Conservation (phyloP, 2,329 filamentous ascomycete genomes). For the Rasamsonia emersonii region DNA sequence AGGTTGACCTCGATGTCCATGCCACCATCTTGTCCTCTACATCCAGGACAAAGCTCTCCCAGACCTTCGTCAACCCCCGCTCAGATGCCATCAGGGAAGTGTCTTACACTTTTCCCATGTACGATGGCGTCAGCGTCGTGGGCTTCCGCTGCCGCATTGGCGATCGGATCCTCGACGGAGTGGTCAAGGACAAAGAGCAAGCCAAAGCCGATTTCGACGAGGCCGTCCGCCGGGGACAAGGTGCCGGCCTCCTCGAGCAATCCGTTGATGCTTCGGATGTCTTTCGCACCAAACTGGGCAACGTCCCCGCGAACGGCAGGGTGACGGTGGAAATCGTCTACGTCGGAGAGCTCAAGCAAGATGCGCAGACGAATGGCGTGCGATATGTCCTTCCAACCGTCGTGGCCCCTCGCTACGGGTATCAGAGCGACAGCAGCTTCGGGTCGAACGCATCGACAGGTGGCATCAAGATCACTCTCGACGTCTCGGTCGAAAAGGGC, state of each 20-base stretch:
- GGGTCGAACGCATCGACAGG: conserved; percentile 14
- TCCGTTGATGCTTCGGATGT: conserved; percentile 53
- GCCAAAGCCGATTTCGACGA: conserved; percentile 53
- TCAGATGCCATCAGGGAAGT: conserved; percentile 43
- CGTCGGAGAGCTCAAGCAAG: conserved; percentile 63
- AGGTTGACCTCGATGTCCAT: no score
- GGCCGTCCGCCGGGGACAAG: conserved; percentile 51
- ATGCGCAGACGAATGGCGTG: conserved; percentile 58
- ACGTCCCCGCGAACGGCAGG: conserved; percentile 51
- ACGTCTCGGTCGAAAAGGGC: conserved; percentile 50
- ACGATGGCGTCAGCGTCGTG: conserved; percentile 63
- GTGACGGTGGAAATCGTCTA: conserved; percentile 57
- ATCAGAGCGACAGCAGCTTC: conserved; percentile 6
- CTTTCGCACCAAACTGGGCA: conserved; percentile 60
- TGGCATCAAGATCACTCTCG: conserved; percentile 49
- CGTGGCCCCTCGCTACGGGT: conserved; percentile 60
- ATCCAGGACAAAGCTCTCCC: conserved; percentile 43
- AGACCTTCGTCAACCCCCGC: conserved; percentile 56
- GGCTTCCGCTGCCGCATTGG: conserved; percentile 58
- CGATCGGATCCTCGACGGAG: conserved; percentile 45
- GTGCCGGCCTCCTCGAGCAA: conserved; percentile 59
- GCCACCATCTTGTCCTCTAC: conserved; percentile 52
- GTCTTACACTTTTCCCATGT: conserved; percentile 62
- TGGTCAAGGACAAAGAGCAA: conserved; percentile 57
- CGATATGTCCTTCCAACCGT: conserved; percentile 60